phyloP scores from a whole-genome alignment of 805 yeast genomes.

The Yarrowia osloensis region DNA sequence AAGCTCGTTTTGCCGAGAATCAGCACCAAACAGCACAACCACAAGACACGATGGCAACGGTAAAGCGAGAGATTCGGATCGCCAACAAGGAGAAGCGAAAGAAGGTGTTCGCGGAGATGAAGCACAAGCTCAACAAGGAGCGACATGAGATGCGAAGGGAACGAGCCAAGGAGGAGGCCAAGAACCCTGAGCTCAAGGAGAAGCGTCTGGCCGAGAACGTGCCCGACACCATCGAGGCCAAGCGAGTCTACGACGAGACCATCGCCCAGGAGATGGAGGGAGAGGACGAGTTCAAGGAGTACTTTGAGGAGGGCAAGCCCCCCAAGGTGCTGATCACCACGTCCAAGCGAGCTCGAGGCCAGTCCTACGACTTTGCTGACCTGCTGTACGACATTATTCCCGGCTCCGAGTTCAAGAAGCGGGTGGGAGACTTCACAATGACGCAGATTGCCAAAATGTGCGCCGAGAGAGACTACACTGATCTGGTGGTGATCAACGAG shows the following conservation, averaged over 20 bases:
- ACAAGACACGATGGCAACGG: conserved; percentile 8
- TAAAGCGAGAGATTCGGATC: conserved; percentile 17
- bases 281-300: conserved; percentile 56
- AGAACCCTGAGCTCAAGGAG: conserved; percentile 77
- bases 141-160: conserved; percentile 76
- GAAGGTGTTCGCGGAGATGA: conserved; percentile 69
- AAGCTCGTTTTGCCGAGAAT: background rate
- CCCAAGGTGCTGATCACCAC: conserved; percentile 93
- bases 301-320: conserved; percentile 55
- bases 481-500: conserved; percentile 85
- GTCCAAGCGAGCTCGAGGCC: conserved; percentile 77
- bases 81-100: conserved; percentile 76
- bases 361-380: conserved; percentile 89
- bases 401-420: conserved; percentile 78
- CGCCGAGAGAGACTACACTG: conserved; percentile 80
- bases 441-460: conserved; percentile 85
- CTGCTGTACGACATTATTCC: conserved; percentile 82
- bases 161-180: conserved; percentile 84
- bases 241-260: conserved; percentile 86
- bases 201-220: conserved; percentile 77
- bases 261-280: conserved; percentile 51
- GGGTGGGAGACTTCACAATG: conserved; percentile 81
- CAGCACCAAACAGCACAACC: background rate
- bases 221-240: conserved; percentile 79
- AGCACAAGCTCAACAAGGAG: conserved; percentile 71